Evolutionary conservation across 169 alveolate genomes (phyloP).

Genomic region (Toxoplasma gondii): DNA sequence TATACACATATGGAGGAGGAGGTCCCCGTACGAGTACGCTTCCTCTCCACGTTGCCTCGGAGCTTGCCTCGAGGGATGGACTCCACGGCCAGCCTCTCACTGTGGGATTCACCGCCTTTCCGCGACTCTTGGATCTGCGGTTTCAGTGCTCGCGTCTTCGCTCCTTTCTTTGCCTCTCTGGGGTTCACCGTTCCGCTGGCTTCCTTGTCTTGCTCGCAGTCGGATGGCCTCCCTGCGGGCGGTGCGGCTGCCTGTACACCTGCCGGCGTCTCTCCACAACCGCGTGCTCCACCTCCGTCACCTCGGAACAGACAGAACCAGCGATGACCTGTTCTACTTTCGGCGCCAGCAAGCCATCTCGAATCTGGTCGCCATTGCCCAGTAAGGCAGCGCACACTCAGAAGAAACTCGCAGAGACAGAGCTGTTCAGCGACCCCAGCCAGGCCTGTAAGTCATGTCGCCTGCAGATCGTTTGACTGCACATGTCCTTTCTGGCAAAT

Average conservation of each 20-base stretch:
- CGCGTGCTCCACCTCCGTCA: constrained; percentile 80
- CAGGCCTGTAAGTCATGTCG: too few relatives aligned
- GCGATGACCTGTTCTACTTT: constrained; percentile 77
- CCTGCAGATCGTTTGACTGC: too few relatives aligned
- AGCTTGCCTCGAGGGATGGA: too few relatives aligned
- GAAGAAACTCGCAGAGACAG: not conserved
- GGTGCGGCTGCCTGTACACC: constrained; percentile 74
- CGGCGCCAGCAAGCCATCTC: constrained; percentile 78
- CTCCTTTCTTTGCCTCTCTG: not conserved
- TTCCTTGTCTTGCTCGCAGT: not conserved
- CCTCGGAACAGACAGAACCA: constrained; percentile 78
- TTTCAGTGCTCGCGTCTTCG: not conserved
- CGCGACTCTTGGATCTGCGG: not conserved
- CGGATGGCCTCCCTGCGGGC: constrained; percentile 72
- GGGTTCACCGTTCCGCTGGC: not conserved
- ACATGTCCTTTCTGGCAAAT: too few relatives aligned
- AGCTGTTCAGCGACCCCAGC: not conserved
- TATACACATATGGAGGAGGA: too few relatives aligned
- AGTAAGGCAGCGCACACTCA: constrained; percentile 43
- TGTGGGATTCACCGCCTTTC: too few relatives aligned
- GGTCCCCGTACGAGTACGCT: too few relatives aligned
- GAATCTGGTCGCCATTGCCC: constrained; percentile 73
- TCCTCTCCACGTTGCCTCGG: too few relatives aligned
- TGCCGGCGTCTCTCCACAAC: constrained; percentile 80
- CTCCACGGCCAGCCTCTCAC: too few relatives aligned